Evolutionary conservation across 2,329 filamentous ascomycete genomes (phyloP), one percentile per base, ranked within the genome.

Genomic region (Xylaria multiplex): DNA sequence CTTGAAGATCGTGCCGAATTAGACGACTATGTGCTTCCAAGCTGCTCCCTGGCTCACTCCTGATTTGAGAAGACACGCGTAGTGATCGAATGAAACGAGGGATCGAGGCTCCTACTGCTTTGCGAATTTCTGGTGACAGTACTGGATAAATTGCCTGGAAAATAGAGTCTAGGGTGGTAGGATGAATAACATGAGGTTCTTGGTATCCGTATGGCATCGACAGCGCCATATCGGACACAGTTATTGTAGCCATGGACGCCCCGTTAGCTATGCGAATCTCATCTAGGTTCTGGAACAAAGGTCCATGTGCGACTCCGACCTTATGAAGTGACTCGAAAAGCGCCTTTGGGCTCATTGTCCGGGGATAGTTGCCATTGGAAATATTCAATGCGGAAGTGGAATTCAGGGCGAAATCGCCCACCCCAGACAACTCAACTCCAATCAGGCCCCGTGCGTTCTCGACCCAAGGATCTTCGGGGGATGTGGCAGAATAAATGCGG

Each of bases 161-260:
- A 16, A 73, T 49, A 2, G 69, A 63, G 49, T 75, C 73, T 4
- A 75, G 67, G 14, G 73, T 75, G 16, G 62, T 73, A 0, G 73
- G 73, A 49, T 75, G 73, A n/a, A 75, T 40, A 6, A 73, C 59
- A 55, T 58, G 53, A 2, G 27, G 7, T 22, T 59, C 43, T n/a
- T 54, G 40, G 16, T 62, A 58, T 11, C 14, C n/a, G 22, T 61
- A n/a, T 1, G 60, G 48, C 56, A 57, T 59, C 3, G 42, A 24
- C 5, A 9, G 16, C 22, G 48, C 48, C 3, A 46, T 22, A n/a
- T 67, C 52, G 5, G 46, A 14, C 14, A 56, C n/a, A 40, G 30
- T 42, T 24, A 67, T 35, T 48, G 59, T 59, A 13, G 55, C 48
- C 32, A 42, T 27, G 6, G 59, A 42, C n/a, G 16, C 52, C n/a